Base-by-base conservation (phyloP, 1,139 yeast species). In the Yamadazyma oceani region DNA sequence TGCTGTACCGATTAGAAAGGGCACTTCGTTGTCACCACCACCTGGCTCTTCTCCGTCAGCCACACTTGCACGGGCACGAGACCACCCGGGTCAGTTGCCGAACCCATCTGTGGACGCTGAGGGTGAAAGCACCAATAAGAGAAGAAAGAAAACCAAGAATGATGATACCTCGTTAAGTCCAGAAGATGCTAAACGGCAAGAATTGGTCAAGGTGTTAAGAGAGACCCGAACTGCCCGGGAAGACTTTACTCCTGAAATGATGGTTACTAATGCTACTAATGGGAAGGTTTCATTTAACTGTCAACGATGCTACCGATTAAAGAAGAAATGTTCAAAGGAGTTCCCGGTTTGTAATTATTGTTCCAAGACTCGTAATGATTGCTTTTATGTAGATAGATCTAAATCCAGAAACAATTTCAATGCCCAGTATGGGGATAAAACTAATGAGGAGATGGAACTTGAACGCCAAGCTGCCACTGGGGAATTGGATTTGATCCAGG, bases 261-360 rank as follows among this genome's bases (percentile, higher is more conserved):
- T 48, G 9, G 21, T 46, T 3, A 9, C 23, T 4, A 16, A 17
- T 3, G 19, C 17, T 2, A 30, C 16, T 9, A 26, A 32, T 23
- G 38, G 31, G 3, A 22, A 24, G 9, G 33, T 61, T 37, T 53
- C 64, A 8, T 60, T 57, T 42, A 67, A 66, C 54, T 68, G 76
- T 44, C 65, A 62, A 33, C 47, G 75, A 29, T 70, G 76, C 50
- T 69, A 70, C 42, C 48, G 71, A 25, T 54, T 69, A 39, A 70
- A 70, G 57, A 70, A 69, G 46, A 69, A 68, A 44, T 70, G 75
- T 40, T 58, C 63, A 39, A 50, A 73, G 36, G 60, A 58, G 27
- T 60, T 60, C 40, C 75, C 75, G 2, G 53, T 48, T 35, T 70
- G 76, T 42, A 46, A 57, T 19, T 62, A 66, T 44, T 70, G 76